These are phyloP conservation scores for Pezicula neosporulosa DNA, from an alignment of 2,329 filamentous ascomycete genomes.

Conservation along the genomic window DNA sequence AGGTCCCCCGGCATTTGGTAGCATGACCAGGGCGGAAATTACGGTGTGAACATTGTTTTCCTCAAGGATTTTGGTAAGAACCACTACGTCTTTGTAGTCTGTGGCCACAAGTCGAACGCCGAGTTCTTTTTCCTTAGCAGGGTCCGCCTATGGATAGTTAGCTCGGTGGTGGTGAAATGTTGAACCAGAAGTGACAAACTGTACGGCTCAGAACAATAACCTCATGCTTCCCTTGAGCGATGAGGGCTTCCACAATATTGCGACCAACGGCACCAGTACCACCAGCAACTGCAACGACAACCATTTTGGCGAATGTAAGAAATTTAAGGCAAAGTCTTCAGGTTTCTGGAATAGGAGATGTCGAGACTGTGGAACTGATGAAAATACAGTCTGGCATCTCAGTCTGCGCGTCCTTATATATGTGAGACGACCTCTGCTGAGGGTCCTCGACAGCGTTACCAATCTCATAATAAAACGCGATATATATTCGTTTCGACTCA, in stretches of 20 bases:
- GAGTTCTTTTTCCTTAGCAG: neutral
- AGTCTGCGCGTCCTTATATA: too few species aligned
- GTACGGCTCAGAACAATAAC: conserved; percentile 4
- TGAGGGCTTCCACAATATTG: conserved; percentile 7
- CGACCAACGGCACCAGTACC: conserved; percentile 9
- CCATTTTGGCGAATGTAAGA: too few species aligned
- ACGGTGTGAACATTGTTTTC: conserved; percentile 18
- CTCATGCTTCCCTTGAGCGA: conserved; percentile 3
- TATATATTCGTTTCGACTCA: too few species aligned
- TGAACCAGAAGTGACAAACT: neutral
- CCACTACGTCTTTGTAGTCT: conserved; percentile 5
- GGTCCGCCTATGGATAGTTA: neutral
- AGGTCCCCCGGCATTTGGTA: neutral
- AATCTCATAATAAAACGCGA: too few species aligned
- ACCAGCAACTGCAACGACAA: conserved; percentile 10
- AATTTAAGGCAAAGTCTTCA: too few species aligned
- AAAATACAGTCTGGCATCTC: too few species aligned
- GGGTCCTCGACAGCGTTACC: too few species aligned
- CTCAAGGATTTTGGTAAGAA: conserved; percentile 7
- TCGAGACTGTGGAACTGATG: too few species aligned
- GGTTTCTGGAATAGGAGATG: too few species aligned
- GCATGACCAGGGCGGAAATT: conserved; percentile 14
- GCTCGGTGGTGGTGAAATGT: neutral
- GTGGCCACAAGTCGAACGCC: conserved; percentile 3
- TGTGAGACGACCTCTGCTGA: too few species aligned